Evolutionary conservation across 495 filamentous ascomycete species (phyloP).

Genomic region (Pyronema omphalodes): DNA sequence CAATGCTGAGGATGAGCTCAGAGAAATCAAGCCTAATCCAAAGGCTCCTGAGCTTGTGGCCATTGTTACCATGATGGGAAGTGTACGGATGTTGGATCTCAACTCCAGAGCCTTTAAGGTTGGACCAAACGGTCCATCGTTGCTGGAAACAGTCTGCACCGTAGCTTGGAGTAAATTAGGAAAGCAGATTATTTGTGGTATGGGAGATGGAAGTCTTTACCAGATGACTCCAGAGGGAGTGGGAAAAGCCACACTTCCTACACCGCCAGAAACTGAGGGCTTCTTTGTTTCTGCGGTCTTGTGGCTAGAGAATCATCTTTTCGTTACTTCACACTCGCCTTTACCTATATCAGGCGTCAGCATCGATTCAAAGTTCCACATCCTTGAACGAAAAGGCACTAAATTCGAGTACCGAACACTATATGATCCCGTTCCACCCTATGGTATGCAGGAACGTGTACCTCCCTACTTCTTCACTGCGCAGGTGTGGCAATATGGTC

Average conservation of each 20-base stretch:
- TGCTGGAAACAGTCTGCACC: conserved; percentile 59
- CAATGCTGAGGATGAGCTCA: conserved; percentile 52
- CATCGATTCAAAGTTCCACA: conserved; percentile 45
- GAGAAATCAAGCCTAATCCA: conserved; percentile 67
- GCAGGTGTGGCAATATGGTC: conserved; percentile 58
- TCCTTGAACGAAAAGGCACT: conserved; percentile 50
- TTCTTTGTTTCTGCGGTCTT: conserved; percentile 66
- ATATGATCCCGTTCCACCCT: conserved; percentile 50
- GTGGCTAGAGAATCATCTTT: conserved; percentile 81
- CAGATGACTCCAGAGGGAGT: conserved; percentile 70
- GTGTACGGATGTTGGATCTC: conserved; percentile 68
- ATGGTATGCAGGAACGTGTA: conserved; percentile 39
- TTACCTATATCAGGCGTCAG: conserved; percentile 36
- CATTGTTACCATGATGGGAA: conserved; percentile 58
- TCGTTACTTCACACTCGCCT: conserved; percentile 59
- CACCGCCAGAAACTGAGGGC: conserved; percentile 48
- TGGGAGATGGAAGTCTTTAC: conserved; percentile 58
- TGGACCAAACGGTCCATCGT: conserved; percentile 39
- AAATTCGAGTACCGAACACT: conserved; percentile 45
- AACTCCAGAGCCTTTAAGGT: conserved; percentile 41
- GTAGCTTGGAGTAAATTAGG: conserved; percentile 83
- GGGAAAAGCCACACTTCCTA: conserved; percentile 57
- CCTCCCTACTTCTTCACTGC: conserved; percentile 59
- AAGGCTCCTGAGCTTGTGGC: conserved; percentile 48
- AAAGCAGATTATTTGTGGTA: conserved; percentile 80